phyloP scores from a whole-genome alignment of 1,284 basidiomycete species.

The Entoloma clypeatum region DNA sequence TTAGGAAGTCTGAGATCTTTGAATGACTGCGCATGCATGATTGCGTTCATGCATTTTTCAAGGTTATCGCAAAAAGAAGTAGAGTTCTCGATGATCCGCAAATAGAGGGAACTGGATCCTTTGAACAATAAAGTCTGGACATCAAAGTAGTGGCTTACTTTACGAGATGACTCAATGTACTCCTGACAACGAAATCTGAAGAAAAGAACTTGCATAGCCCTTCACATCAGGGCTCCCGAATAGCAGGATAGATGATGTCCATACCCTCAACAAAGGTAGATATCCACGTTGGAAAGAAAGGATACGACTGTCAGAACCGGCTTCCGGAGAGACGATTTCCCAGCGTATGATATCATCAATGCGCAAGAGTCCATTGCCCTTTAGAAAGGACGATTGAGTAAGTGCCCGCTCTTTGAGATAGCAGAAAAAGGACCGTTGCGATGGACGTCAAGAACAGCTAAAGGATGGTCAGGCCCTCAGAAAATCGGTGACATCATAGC shows the following conservation, averaged over 20 bases:
- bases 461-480: constrained; percentile 5
- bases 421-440: constrained; percentile 37
- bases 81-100: constrained; percentile 49
- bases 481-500: constrained; percentile 7
- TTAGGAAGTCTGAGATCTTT: constrained; percentile 38
- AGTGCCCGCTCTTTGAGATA: background rate
- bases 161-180: constrained; percentile 47
- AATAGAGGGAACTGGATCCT: constrained; percentile 47
- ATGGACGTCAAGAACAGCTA: constrained; percentile 44
- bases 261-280: constrained; percentile 54
- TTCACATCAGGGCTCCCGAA: constrained; percentile 6
- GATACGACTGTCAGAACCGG: constrained; percentile 26
- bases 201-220: constrained; percentile 50
- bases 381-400: constrained; percentile 7
- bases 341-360: constrained; percentile 51
- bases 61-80: constrained; percentile 41
- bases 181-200: constrained; percentile 61
- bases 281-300: constrained; percentile 63
- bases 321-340: constrained; percentile 38
- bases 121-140: background rate
- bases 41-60: constrained; percentile 38
- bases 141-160: constrained; percentile 42
- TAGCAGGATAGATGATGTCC: constrained; percentile 11
- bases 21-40: constrained; percentile 39
- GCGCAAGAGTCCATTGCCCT: constrained; percentile 52